A percentile compares a stretch with the other conserved stretches of the same genome.
Evolutionary conservation across 768 basidiomycete genomes (phyloP).

Genomic region (Tephrocybe sp.): DNA sequence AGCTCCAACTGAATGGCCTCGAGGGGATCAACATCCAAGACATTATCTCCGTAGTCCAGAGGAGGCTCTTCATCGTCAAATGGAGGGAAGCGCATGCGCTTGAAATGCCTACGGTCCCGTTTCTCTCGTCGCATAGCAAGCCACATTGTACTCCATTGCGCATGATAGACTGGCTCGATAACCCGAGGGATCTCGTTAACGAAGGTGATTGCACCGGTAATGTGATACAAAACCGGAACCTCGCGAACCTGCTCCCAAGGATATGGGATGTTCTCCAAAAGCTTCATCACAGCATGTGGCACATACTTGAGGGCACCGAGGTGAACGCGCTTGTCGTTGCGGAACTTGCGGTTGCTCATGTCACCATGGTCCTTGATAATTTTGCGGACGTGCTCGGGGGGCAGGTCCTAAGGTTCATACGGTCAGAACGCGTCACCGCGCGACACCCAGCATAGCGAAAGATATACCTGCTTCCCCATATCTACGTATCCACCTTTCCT

Average conservation of each 20-base stretch:
- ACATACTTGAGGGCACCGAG: constrained; percentile 98
- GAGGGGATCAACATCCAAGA: constrained; percentile 95
- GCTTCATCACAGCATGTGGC: constrained; percentile 98
- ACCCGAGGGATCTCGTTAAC: constrained; percentile 98
- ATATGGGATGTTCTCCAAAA: constrained; percentile 96
- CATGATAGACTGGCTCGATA: constrained; percentile 97
- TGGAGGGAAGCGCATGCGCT: constrained; percentile 99
- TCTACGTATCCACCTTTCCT: constrained; percentile 87
- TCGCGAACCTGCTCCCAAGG: constrained; percentile 99
- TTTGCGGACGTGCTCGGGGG: constrained; percentile 97
- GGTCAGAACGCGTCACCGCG: constrained; percentile 12
- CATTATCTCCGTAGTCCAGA: constrained; percentile 98
- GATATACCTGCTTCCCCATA: constrained; percentile 83
- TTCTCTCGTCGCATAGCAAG: constrained; percentile 98
- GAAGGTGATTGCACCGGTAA: constrained; percentile 99
- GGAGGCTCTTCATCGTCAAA: constrained; percentile 99
- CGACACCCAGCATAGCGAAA: constrained; percentile 7
- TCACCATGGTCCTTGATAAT: constrained; percentile 99
- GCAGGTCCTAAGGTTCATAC: constrained; percentile 67
- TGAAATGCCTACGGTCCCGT: constrained; percentile 97
- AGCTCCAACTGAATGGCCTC: constrained; percentile 98
- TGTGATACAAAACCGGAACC: constrained; percentile 97
- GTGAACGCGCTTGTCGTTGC: constrained; percentile 99
- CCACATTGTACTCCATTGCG: constrained; percentile 99
- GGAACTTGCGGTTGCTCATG: constrained; percentile 99